Base-by-base conservation (phyloP, 2,329 filamentous ascomycete species). In the Fusarium oxysporum region DNA sequence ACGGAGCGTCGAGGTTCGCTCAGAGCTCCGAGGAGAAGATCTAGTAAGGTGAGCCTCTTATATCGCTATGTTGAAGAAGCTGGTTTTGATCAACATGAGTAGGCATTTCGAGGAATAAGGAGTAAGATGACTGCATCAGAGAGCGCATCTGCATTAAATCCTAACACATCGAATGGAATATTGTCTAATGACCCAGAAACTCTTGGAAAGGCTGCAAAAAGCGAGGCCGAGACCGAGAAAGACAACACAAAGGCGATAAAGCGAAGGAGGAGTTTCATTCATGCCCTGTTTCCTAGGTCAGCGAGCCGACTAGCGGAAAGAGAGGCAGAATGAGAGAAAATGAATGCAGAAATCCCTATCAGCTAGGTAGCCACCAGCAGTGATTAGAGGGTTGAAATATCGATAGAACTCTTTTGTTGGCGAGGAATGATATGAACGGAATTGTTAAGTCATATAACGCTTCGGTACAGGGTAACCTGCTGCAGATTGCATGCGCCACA, bases 231-330 rank as follows among this genome's bases (percentile, higher is more conserved):
- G 8, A 28, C 37, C 8, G 65, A 44, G 3, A 62, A 50, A 8
- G 43, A 71, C 17, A 54, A 58, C 8, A 28, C 55, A 6, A 77
- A 64, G 65, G 62, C 40, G 8, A 40, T 85, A 35, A 82, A 79
- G 37, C 79, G 81, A 54, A 83, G 82, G 70, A 87, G 83, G 77
- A 87, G 85, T 71, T 86, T 87, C 48, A 83, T 87, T 38, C 80
- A 84, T 7, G 80, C 79, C 7, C 74, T 87, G 14, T 86, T 87
- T 38, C 62, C 65, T 3, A 65, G 61, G 19, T 70, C 75, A 14
- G 56, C 50, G 8, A 64, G 59, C 50, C 60, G 70, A n/a, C 28
- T 53, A 17, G 25, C 53, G 14, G 51, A 61, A 3, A 38, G 57
- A 35, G 64, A 48, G 17, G 14, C 13, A 6, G n/a, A 40, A 43